Evolutionary conservation across 225 moss, liverwort and hornwort species (phyloP).

Genomic region (Physcomitrium patens): DNA sequence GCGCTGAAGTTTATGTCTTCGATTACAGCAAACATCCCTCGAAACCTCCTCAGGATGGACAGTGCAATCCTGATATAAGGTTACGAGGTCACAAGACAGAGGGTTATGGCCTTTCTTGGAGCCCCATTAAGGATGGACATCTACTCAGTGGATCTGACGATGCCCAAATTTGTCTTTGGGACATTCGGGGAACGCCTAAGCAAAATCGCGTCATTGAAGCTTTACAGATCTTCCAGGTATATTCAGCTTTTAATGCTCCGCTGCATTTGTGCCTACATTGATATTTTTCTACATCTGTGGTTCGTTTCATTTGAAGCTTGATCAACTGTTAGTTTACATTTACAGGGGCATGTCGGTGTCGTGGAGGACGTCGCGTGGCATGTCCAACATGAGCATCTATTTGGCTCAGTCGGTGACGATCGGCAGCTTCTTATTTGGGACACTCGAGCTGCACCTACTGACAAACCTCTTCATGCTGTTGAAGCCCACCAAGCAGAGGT

Average conservation of each 20-base stretch:
- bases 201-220: constrained; percentile 68
- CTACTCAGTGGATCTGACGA: constrained; percentile 89
- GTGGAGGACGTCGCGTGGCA: constrained; percentile 94
- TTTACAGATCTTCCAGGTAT: constrained; percentile 67
- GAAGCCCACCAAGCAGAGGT: constrained; percentile 85
- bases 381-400: constrained; percentile 65
- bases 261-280: background rate
- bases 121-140: constrained; percentile 67
- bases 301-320: background rate
- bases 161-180: constrained; percentile 89
- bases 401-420: constrained; percentile 86
- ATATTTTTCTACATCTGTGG: background rate
- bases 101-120: constrained; percentile 89
- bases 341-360: constrained; percentile 79
- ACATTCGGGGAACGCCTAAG: constrained; percentile 62
- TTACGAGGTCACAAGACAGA: constrained; percentile 76
- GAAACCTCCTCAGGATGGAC: constrained; percentile 87
- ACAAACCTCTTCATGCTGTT: constrained; percentile 68
- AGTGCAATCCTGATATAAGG: constrained; percentile 79
- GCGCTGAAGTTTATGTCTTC: constrained; percentile 88
- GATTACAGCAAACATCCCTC: constrained; percentile 93
- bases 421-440: constrained; percentile 86
- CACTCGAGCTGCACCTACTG: constrained; percentile 49
- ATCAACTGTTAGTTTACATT: constrained; percentile 16
- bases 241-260: background rate